These are phyloP conservation scores for Lipomyces yarrowii DNA, from an alignment of 1,139 yeast genomes.

Conservation along the genomic window DNA sequence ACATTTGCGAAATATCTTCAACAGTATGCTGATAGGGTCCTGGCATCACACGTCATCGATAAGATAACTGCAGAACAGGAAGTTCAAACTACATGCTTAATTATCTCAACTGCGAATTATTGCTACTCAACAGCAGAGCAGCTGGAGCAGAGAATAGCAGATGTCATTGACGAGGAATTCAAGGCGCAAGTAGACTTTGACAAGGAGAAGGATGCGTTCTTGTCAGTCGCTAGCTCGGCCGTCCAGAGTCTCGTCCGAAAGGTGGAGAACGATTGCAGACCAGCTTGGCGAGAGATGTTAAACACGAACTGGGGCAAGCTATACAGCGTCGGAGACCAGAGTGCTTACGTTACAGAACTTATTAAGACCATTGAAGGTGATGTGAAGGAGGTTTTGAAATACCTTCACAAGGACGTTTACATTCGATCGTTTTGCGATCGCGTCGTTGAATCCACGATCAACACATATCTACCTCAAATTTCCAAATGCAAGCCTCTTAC, in stretches of 20 bases:
- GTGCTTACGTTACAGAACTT: slow-evolving; percentile 41
- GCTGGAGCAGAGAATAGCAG: slow-evolving; percentile 65
- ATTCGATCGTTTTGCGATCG: slow-evolving; percentile 75
- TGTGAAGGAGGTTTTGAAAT: slow-evolving; percentile 54
- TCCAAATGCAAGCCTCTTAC: slow-evolving; percentile 64
- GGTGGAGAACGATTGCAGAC: slow-evolving; percentile 62
- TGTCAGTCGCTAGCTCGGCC: slow-evolving; percentile 60
- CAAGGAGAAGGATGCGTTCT: slow-evolving; percentile 56
- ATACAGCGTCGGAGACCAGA: slow-evolving; percentile 66
- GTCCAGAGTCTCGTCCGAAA: slow-evolving; percentile 60
- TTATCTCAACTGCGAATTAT: slow-evolving; percentile 88
- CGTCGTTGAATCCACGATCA: slow-evolving; percentile 64
- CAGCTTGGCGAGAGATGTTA: slow-evolving; percentile 83
- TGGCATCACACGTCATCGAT: slow-evolving; percentile 42
- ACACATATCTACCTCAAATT: slow-evolving; percentile 60
- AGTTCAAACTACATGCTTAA: slow-evolving; percentile 65
- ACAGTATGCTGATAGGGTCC: slow-evolving; percentile 63
- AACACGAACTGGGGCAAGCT: slow-evolving; percentile 75
- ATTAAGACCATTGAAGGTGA: slow-evolving; percentile 27
- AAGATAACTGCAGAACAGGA: slow-evolving; percentile 55
- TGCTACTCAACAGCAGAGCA: slow-evolving; percentile 78
- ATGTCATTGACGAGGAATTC: slow-evolving; percentile 48
- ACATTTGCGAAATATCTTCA: slow-evolving; percentile 69
- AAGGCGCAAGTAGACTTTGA: slow-evolving; percentile 54
- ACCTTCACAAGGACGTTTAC: slow-evolving; percentile 70